These are phyloP conservation scores for Diplocarpon rosae DNA, from an alignment of 2,329 filamentous ascomycete species.

Conservation along the genomic window DNA sequence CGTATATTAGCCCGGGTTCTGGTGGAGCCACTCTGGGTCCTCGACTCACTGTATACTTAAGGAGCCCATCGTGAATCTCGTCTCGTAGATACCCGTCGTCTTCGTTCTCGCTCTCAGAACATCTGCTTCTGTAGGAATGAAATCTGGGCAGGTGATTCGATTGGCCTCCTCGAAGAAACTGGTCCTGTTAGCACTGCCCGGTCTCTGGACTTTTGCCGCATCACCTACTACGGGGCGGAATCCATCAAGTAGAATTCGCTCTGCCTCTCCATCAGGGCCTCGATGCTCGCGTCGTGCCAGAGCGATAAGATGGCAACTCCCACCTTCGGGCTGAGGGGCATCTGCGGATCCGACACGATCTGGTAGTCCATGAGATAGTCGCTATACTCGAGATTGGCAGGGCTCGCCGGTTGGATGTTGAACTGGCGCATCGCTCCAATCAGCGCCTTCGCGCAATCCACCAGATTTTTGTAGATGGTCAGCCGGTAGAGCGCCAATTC, in stretches of 20 bases:
- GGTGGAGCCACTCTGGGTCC: no score
- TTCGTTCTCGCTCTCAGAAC: slow-evolving; percentile 93
- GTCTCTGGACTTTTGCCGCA: not conserved
- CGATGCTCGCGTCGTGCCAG: slow-evolving; percentile 81
- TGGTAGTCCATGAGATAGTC: slow-evolving; percentile 79
- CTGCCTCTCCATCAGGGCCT: slow-evolving; percentile 79
- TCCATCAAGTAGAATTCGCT: slow-evolving; percentile 99
- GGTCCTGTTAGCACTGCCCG: slow-evolving; percentile 10
- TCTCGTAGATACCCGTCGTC: slow-evolving; percentile 98
- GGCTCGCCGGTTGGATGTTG: slow-evolving; percentile 64
- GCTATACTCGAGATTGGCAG: slow-evolving; percentile 62
- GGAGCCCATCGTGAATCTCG: slow-evolving; percentile 95
- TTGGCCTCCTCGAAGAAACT: slow-evolving; percentile 94
- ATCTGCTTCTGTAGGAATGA: slow-evolving; percentile 88
- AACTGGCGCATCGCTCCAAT: slow-evolving; percentile 90
- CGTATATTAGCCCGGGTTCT: slow-evolving; percentile 17
- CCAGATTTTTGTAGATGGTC: slow-evolving; percentile 95
- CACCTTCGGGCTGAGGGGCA: slow-evolving; percentile 68
- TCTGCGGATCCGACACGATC: slow-evolving; percentile 81
- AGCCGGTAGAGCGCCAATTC: slow-evolving; percentile 89
- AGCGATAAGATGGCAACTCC: slow-evolving; percentile 74
- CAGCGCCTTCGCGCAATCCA: slow-evolving; percentile 92
- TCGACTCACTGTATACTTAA: slow-evolving; percentile 87
- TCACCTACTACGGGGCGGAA: slow-evolving; percentile 84
- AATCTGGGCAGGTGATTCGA: slow-evolving; percentile 74